Conservation (phyloP, 2,329 filamentous ascomycete species). For the Bisporella sp. region DNA sequence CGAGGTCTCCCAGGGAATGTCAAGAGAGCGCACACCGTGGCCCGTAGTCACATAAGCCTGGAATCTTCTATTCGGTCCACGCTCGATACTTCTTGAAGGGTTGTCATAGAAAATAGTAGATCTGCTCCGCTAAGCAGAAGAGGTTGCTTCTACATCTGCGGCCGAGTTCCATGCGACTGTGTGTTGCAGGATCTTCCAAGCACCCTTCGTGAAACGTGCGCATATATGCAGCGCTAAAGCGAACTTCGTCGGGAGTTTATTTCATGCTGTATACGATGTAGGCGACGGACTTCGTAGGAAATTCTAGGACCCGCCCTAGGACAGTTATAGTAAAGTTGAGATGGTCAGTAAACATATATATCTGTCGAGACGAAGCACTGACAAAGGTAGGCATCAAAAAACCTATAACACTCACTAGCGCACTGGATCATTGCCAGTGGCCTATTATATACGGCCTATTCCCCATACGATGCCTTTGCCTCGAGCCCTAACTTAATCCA, state of each 20-base stretch:
- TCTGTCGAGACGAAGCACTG: not conserved
- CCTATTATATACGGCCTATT: not conserved
- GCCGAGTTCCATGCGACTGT: constrained; percentile 7
- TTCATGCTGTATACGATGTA: not conserved
- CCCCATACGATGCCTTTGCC: not conserved
- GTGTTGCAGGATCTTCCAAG: constrained; percentile 5
- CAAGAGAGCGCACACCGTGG: no score
- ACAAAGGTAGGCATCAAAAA: not conserved
- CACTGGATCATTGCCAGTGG: not conserved
- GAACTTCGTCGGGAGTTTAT: not conserved
- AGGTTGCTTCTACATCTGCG: constrained; percentile 2
- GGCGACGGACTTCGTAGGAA: not conserved
- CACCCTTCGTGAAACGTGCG: constrained; percentile 7
- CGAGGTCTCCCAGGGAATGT: no score
- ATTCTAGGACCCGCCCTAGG: not conserved
- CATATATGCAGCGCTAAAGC: constrained; percentile 6
- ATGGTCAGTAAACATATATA: not conserved
- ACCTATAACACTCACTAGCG: not conserved
- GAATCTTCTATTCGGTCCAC: no score
- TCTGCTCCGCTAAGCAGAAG: not conserved
- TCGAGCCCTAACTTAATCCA: not conserved
- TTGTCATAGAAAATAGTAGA: no score
- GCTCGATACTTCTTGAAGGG: no score
- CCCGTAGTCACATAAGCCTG: no score
- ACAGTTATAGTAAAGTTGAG: not conserved